These are phyloP conservation scores for Eimeria acervulina DNA, from an alignment of 169 alveolate species.

Conservation along the genomic window DNA sequence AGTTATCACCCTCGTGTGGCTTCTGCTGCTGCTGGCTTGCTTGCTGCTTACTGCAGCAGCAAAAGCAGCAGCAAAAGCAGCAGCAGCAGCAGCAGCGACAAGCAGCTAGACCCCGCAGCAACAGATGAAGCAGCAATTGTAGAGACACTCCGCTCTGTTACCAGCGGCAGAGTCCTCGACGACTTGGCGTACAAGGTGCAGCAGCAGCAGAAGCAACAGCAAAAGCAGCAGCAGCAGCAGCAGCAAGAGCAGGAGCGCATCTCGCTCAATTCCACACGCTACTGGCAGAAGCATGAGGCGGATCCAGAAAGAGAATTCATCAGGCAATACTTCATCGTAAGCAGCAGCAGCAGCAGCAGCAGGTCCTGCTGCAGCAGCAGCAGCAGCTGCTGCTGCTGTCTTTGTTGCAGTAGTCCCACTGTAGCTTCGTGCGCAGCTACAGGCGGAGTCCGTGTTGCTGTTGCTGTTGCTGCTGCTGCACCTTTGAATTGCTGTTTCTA, in stretches of 20 bases:
- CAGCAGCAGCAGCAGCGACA: conserved; percentile 9
- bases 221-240: conserved; percentile 20
- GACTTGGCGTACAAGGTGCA: neutral
- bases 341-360: too few species aligned
- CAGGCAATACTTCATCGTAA: neutral
- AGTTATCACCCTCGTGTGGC: too few species aligned
- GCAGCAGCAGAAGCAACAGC: neutral
- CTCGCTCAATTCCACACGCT: conserved; percentile 28
- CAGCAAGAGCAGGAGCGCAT: neutral
- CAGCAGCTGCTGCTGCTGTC: conserved; percentile 7
- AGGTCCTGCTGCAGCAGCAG: neutral
- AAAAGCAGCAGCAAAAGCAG: neutral
- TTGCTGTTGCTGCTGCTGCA: conserved; percentile 16
- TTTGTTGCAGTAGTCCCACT: neutral
- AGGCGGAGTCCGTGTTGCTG: neutral
- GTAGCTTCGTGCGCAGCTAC: neutral
- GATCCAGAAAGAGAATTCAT: neutral
- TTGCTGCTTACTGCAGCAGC: neutral
- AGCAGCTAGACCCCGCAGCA: neutral
- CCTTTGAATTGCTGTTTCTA: too few species aligned
- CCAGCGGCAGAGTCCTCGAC: neutral
- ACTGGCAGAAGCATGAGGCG: neutral
- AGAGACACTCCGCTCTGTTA: neutral
- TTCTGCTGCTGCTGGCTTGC: too few species aligned
- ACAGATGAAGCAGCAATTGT: neutral